Percentiles rank a stretch among this genome's conserved stretches.
Evolutionary conservation across 2,329 filamentous ascomycete genomes (phyloP).

Genomic region (Fusarium fujikuroi): DNA sequence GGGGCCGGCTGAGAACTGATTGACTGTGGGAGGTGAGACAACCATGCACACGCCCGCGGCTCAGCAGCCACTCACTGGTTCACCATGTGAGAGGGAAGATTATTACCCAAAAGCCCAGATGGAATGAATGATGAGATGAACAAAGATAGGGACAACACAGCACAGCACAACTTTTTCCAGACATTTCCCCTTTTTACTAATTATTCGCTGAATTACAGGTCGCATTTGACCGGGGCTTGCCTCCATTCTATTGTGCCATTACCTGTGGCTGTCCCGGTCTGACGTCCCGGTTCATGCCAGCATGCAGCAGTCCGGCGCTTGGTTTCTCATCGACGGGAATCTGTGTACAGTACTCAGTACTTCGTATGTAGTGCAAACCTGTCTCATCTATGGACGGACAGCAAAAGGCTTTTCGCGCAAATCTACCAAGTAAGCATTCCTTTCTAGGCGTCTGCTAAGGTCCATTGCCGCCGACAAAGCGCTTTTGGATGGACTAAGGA

Average conservation of each 20-base stretch:
- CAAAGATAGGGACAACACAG: not conserved
- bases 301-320: constrained; percentile 17
- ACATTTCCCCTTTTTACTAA: not conserved
- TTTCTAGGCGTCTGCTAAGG: constrained; percentile 1
- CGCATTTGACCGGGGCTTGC: not conserved
- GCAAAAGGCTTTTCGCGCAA: not conserved
- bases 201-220: not conserved
- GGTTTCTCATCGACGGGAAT: constrained; percentile 14
- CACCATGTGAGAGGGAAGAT: constrained; percentile 14
- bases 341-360: not conserved
- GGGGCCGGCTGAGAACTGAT: constrained; percentile 35
- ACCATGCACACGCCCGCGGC: constrained; percentile 26
- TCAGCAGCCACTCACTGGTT: constrained; percentile 26
- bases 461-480: constrained; percentile 1
- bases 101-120: constrained; percentile 3
- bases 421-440: constrained; percentile 19
- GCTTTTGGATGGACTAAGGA: constrained; percentile 17
- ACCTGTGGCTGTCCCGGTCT: not conserved
- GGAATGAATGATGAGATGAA: constrained; percentile 19
- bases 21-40: constrained; percentile 25
- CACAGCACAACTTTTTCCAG: not conserved
- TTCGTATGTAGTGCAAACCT: not conserved
- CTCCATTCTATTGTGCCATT: not conserved
- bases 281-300: constrained; percentile 12
- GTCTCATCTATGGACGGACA: constrained; percentile 14